Percentiles rank a stretch among this genome's conserved stretches.
Evolutionary conservation across 495 filamentous ascomycete genomes (phyloP).

Genomic region (Penicillium diatomitis): DNA sequence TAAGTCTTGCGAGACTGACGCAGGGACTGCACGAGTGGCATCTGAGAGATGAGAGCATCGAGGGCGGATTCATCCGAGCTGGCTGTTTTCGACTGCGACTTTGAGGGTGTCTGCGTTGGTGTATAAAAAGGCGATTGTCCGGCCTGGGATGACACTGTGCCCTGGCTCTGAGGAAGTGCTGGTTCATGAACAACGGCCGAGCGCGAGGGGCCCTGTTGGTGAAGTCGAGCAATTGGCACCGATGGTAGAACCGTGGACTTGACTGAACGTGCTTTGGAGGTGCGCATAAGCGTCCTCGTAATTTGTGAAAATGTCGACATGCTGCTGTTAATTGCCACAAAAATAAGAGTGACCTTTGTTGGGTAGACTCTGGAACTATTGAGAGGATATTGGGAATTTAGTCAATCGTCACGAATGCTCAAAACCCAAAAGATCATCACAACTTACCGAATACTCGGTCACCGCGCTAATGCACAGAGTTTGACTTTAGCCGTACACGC

Average conservation of each 20-base stretch:
- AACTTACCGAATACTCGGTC: too few species aligned
- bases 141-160: constrained; percentile 3
- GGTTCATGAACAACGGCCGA: constrained; percentile 22
- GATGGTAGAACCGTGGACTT: background rate
- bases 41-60: constrained; percentile 58
- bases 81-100: constrained; percentile 1
- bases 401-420: too few species aligned
- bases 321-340: background rate
- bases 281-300: constrained; percentile 8
- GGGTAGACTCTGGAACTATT: too few species aligned
- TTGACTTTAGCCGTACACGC: too few species aligned
- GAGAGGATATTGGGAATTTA: too few species aligned
- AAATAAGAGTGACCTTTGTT: too few species aligned
- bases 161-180: constrained; percentile 16
- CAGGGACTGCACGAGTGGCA: constrained; percentile 60
- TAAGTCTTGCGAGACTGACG: constrained; percentile 48
- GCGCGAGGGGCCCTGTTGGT: constrained; percentile 18
- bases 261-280: background rate
- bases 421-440: too few species aligned
- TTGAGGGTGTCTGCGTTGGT: background rate
- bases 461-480: too few species aligned
- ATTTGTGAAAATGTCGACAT: constrained; percentile 7
- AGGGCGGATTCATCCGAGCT: constrained; percentile 15
- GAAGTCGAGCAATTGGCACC: constrained; percentile 8
- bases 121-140: constrained; percentile 6